phyloP scores from a whole-genome alignment of 768 basidiomycete species.

The Mycena rosella region DNA sequence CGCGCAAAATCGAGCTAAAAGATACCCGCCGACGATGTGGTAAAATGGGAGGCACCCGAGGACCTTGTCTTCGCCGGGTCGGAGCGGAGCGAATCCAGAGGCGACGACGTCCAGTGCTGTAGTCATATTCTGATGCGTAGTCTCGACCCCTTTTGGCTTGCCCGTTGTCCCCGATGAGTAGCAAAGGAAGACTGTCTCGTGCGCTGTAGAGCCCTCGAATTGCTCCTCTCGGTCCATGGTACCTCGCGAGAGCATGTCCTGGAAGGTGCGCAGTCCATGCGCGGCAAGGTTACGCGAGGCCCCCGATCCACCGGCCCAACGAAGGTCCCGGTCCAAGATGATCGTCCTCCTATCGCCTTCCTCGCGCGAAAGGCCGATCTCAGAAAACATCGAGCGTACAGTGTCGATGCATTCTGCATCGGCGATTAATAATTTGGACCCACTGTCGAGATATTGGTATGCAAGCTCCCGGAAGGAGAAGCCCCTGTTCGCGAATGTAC shows the following conservation, averaged over 20 bases:
- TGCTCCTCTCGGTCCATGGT: constrained; percentile 63
- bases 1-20: too few species aligned
- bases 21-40: constrained; percentile 54
- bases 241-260: constrained; percentile 65
- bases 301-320: constrained; percentile 59
- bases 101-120: constrained; percentile 65
- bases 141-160: constrained; percentile 77
- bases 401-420: constrained; percentile 69
- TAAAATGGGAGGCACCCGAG: constrained; percentile 76
- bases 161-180: constrained; percentile 83
- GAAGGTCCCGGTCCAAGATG: constrained; percentile 61
- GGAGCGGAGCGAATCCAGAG: constrained; percentile 51
- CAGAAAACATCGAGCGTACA: constrained; percentile 68
- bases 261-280: constrained; percentile 52
- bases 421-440: constrained; percentile 71
- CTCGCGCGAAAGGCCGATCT: constrained; percentile 57
- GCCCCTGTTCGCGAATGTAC: constrained; percentile 81
- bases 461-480: constrained; percentile 77
- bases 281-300: constrained; percentile 38
- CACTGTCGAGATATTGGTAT: constrained; percentile 78
- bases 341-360: constrained; percentile 69
- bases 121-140: constrained; percentile 74
- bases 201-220: constrained; percentile 63
- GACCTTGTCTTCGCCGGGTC: constrained; percentile 58
- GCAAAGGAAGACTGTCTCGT: constrained; percentile 75